Evolutionary conservation across 2,329 filamentous ascomycete species (phyloP), one percentile per base, ranked within the genome.

Genomic region (Colletotrichum spaethianum): DNA sequence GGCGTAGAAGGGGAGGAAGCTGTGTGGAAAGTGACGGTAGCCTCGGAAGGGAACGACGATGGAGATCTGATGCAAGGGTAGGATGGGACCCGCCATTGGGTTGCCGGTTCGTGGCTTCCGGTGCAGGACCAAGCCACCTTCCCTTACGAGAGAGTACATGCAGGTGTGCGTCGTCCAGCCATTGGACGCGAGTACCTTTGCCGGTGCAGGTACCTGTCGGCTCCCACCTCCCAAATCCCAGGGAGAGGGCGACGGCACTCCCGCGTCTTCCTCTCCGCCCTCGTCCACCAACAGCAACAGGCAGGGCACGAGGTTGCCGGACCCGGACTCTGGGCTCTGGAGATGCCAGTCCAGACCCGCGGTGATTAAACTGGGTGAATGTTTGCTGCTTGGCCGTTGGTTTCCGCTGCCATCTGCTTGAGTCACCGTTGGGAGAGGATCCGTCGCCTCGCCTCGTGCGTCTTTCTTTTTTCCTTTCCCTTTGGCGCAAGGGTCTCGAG

Each of bases 31-130:
- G 44, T 56, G 66, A 63, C 60, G 46, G 65, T 63, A 57, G 26
- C 55, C 65, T 46, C 64, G 59, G 59, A 72, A 64, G 67, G 70
- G 55, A 67, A 73, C 26, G 48, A 26, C 28, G 23, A 65, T 50
- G 70, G 61, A 70, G 70, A 73, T 73, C 70, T 56, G 67, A 62
- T 62, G 55, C 62, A 71, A 67, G 55, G 70, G 67, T 48, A 12
- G 55, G 23, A 31, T 14, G 23, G 36, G 56, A 53, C 48, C 70
- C 66, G 33, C 40, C n/a, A 48, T 70, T 71, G 55, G 70, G 70
- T 50, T 71, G 52, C 40, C 67, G 70, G 70, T 55, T 71, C 55
- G 38, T 57, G 31, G 38, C 53, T 70, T 70, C 66, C 66, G 70
- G 61, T 16, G 61, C 67, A 52, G 2, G 57, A 26, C 26, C 26